Evolutionary conservation across 306 rosid species (phyloP).

Genomic region (cucumber (Cucumis sativus)): Cucumber_9930_V3 NC_026661.2:15540001-15540500

Average conservation of each 20-base stretch:
- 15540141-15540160: background rate
- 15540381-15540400: slow-evolving; percentile 18
- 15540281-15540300: slow-evolving; percentile 17
- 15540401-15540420: slow-evolving; percentile 47
- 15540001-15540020: background rate
- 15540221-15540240: slow-evolving; percentile 15
- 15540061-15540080: background rate
- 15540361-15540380: slow-evolving; percentile 43
- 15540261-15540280: slow-evolving; percentile 15
- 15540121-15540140: background rate
- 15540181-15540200: slow-evolving; percentile 21
- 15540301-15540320: slow-evolving; percentile 35
- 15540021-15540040: background rate
- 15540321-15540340: slow-evolving; percentile 16
- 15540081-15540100: background rate
- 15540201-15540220: slow-evolving; percentile 14
- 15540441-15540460: slow-evolving; percentile 31
- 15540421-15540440: slow-evolving; percentile 28
- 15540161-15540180: slow-evolving; percentile 2
- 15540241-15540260: slow-evolving; percentile 55
- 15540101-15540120: slow-evolving; percentile 1
- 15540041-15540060: background rate
- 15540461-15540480: slow-evolving; percentile 14
- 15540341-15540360: slow-evolving; percentile 57
- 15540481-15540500: slow-evolving; percentile 60